Conservation (phyloP, 352 stramenopile genomes). For the Phytophthora megakarya region DNA sequence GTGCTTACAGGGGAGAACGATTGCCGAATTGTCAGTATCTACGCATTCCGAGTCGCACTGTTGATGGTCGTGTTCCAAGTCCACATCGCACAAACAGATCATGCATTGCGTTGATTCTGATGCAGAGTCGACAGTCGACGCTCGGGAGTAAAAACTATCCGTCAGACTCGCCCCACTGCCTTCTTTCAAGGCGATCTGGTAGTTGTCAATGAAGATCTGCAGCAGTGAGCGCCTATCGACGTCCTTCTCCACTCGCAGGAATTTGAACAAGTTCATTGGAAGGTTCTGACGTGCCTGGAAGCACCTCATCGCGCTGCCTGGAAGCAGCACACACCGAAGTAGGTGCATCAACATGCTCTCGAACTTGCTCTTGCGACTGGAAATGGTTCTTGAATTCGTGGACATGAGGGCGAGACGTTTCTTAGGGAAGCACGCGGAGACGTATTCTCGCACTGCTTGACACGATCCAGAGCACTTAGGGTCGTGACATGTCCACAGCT, state of each 20-base stretch:
- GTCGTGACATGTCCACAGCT: constrained; percentile 59
- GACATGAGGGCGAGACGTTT: constrained; percentile 53
- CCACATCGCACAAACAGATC: constrained; percentile 59
- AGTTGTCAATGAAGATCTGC: constrained; percentile 75
- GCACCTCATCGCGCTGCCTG: constrained; percentile 76
- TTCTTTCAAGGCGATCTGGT: constrained; percentile 32
- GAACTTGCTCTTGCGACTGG: constrained; percentile 57
- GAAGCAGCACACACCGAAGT: constrained; percentile 65
- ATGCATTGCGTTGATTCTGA: constrained; percentile 43
- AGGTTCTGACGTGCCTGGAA: constrained; percentile 51
- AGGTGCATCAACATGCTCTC: constrained; percentile 71
- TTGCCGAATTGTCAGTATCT: constrained; percentile 16
- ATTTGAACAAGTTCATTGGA: constrained; percentile 59
- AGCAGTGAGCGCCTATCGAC: constrained; percentile 63
- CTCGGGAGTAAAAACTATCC: constrained; percentile 42
- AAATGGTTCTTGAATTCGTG: constrained; percentile 36
- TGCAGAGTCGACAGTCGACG: constrained; percentile 45
- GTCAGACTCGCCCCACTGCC: constrained; percentile 22
- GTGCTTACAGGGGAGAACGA: constrained; percentile 67
- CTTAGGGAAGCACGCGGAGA: constrained; percentile 62
- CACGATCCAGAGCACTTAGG: constrained; percentile 67
- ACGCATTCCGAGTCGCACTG: constrained; percentile 22
- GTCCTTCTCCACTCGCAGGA: constrained; percentile 57
- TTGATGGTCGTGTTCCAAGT: constrained; percentile 37
- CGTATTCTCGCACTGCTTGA: constrained; percentile 69